Evolutionary conservation across 352 stramenopile genomes (phyloP), one percentile per base, ranked within the genome.

Genomic region (Aphanomyces stellatus): DNA sequence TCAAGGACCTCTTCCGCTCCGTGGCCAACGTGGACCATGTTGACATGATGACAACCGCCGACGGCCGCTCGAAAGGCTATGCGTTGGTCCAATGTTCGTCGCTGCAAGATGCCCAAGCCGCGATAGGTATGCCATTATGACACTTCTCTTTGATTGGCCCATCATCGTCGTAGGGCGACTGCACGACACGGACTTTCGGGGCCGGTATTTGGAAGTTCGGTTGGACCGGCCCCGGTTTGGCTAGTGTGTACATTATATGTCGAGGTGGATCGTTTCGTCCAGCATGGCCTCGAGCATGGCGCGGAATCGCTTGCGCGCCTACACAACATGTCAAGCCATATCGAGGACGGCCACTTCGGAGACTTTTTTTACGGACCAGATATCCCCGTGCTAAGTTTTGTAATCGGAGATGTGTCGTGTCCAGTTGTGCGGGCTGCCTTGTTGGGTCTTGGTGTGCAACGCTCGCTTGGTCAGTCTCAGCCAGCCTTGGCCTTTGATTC

Each of bases 11-110:
- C 3, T 90, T 90, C 53, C 71, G 72, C 13, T 84, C 71, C 3
- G 75, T 88, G 31, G 82, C 81, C 7, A 80, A 85, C 5, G 81
- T 91, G 33, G 83, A 93, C 27, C 83, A 81, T 37, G 70, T 79
- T 1, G 81, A 91, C 51, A 78, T 91, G 30, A 72, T 75, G 0
- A 70, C 85, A 51, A 75, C 78, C 37, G 71, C 78, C 2, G 81
- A 91, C 53, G 85, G 83, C 8, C 74, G 78, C 48, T 86, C 81
- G 53, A 79, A 80, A 43, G 82, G 85, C 4, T 91, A 89, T 53
- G 85, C 81, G 11, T 79, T 90, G 53, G 79, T 93, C 65, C 76
- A 79, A 40, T 91, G 84, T 65, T 72, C 73, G 28, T 80, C 73
- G 27, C 42, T 74, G n/a, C 57, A 74, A 3, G 74, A 90, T 24